phyloP scores from a whole-genome alignment of 2,329 filamentous ascomycete genomes.

The Xylaria sp. region DNA sequence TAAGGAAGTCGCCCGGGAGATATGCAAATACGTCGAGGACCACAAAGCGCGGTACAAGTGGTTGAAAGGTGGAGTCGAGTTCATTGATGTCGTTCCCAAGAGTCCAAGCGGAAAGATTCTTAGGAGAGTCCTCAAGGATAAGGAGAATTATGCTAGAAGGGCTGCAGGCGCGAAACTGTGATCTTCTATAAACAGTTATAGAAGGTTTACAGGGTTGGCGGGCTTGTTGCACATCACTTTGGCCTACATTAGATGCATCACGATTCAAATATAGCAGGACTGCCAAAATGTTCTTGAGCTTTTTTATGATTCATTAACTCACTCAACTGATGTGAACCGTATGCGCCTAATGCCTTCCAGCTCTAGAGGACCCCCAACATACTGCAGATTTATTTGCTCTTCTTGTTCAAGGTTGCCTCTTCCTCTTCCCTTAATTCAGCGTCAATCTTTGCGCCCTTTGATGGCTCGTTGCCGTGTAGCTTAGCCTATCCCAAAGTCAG shows the following conservation, averaged over 20 bases:
- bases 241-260: too few relatives aligned
- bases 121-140: slow-evolving; percentile 64
- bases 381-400: slow-evolving; percentile 48
- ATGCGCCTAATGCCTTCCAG: not conserved
- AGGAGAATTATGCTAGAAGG: slow-evolving; percentile 65
- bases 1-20: slow-evolving; percentile 46
- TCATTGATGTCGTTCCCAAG: slow-evolving; percentile 63
- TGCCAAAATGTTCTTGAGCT: not conserved
- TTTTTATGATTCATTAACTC: slow-evolving; percentile 2
- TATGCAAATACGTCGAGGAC: slow-evolving; percentile 56
- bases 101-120: slow-evolving; percentile 68
- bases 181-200: too few relatives aligned
- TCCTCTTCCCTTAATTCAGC: slow-evolving; percentile 70
- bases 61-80: slow-evolving; percentile 56
- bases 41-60: slow-evolving; percentile 63
- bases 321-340: slow-evolving; percentile 1
- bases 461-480: slow-evolving; percentile 73
- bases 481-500: slow-evolving; percentile 50
- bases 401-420: slow-evolving; percentile 63
- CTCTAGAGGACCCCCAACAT: not conserved
- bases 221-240: not conserved
- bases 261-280: not conserved
- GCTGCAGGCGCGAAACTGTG: slow-evolving; percentile 64
- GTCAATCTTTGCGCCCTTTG: slow-evolving; percentile 72
- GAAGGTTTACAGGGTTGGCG: too few relatives aligned